A percentile compares a stretch with the other conserved stretches of the same genome.
Evolutionary conservation across 495 filamentous ascomycete species (phyloP).

Genomic region (Cairneyella variabilis): DNA sequence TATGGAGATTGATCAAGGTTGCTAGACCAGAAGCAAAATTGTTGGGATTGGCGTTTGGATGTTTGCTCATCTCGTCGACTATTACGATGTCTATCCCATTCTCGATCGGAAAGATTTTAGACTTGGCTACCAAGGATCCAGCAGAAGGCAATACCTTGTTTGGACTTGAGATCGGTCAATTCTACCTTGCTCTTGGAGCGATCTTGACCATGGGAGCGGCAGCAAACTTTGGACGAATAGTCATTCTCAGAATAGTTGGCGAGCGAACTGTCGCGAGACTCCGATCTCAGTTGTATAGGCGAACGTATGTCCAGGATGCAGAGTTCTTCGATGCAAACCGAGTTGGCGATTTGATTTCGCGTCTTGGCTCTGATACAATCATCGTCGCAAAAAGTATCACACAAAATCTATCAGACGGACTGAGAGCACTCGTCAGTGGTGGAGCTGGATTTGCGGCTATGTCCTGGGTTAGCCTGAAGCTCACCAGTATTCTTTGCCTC

Average conservation of each 20-base stretch:
- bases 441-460: slow-evolving; percentile 83
- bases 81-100: slow-evolving; percentile 96
- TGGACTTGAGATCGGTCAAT: slow-evolving; percentile 68
- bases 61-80: slow-evolving; percentile 79
- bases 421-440: slow-evolving; percentile 84
- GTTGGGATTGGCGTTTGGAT: slow-evolving; percentile 74
- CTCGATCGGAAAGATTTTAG: slow-evolving; percentile 92
- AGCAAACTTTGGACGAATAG: slow-evolving; percentile 91
- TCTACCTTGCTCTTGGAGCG: slow-evolving; percentile 70
- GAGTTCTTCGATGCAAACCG: slow-evolving; percentile 99
- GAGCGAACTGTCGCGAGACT: slow-evolving; percentile 89
- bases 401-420: slow-evolving; percentile 91
- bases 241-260: slow-evolving; percentile 91
- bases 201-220: slow-evolving; percentile 70
- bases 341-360: slow-evolving; percentile 91
- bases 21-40: slow-evolving; percentile 77
- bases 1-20: slow-evolving; percentile 85
- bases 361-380: slow-evolving; percentile 91
- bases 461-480: slow-evolving; percentile 87
- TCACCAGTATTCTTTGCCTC: slow-evolving; percentile 79
- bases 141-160: slow-evolving; percentile 57
- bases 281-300: slow-evolving; percentile 82
- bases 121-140: slow-evolving; percentile 66
- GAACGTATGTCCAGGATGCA: slow-evolving; percentile 90
- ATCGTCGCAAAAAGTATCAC: slow-evolving; percentile 98